Evolutionary conservation across 768 basidiomycete species (phyloP).

Genomic region (Galerina sulciceps): DNA sequence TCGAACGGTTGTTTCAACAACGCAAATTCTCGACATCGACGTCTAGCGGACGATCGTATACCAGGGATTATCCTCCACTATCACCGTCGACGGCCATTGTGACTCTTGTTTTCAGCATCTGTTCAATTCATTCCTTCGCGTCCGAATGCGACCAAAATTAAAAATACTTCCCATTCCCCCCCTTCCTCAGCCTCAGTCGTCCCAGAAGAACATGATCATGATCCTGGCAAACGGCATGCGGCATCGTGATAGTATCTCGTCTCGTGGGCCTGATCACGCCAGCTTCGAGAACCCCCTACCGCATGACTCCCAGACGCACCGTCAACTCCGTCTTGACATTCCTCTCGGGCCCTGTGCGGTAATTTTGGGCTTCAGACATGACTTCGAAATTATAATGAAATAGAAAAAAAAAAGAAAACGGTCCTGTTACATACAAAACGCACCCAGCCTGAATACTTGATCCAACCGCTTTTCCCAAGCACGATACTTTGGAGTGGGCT

Average conservation of each 20-base stretch:
- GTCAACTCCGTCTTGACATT: conserved; percentile 9
- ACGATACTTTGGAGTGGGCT: too few relatives aligned
- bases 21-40: neutral
- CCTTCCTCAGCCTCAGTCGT: neutral
- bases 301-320: conserved; percentile 11
- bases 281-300: conserved; percentile 4
- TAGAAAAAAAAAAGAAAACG: too few relatives aligned
- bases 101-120: neutral
- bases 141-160: conserved; percentile 2
- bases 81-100: neutral
- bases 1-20: neutral
- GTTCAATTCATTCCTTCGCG: neutral
- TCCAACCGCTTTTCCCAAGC: too few relatives aligned
- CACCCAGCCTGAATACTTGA: too few relatives aligned
- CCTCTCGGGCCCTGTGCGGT: conserved; percentile 7
- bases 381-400: neutral
- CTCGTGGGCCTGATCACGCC: conserved; percentile 8
- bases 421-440: too few relatives aligned
- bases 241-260: neutral
- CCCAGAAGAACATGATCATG: neutral
- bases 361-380: neutral
- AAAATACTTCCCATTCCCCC: neutral
- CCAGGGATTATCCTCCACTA: conserved; percentile 6
- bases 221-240: neutral
- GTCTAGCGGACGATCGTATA: conserved; percentile 2